These are phyloP conservation scores for Phytopythium boreale DNA, from an alignment of 352 stramenopile species.

Conservation along the genomic window DNA sequence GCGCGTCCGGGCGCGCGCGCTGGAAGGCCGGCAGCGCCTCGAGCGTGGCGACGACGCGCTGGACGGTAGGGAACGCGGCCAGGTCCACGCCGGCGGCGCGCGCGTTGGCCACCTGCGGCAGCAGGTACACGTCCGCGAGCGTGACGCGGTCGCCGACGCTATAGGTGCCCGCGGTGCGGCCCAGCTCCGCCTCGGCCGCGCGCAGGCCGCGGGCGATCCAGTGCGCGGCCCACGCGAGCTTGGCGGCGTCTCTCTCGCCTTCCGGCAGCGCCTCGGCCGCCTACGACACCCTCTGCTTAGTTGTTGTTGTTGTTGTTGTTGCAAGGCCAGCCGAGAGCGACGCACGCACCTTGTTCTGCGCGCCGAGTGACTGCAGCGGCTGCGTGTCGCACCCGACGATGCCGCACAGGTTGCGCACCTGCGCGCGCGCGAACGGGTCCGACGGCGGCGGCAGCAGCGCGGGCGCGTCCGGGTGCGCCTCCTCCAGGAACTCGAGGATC, in stretches of 20 bases:
- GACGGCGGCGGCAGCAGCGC: constrained; percentile 62
- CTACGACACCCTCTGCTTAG: not conserved
- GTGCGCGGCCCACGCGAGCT: constrained; percentile 49
- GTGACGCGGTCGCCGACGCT: constrained; percentile 77
- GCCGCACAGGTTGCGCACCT: constrained; percentile 85
- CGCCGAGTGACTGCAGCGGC: constrained; percentile 87
- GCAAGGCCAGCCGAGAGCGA: too few relatives aligned
- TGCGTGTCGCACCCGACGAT: constrained; percentile 92
- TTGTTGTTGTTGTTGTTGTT: too few relatives aligned
- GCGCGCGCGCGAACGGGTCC: constrained; percentile 61
- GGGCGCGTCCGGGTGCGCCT: constrained; percentile 59
- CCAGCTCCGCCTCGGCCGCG: constrained; percentile 65
- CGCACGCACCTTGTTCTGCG: constrained; percentile 56
- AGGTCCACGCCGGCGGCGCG: constrained; percentile 82
- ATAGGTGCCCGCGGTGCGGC: constrained; percentile 44
- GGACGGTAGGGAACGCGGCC: constrained; percentile 73
- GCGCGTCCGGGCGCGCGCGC: constrained; percentile 55
- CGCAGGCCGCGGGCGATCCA: constrained; percentile 81
- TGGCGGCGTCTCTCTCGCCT: constrained; percentile 43
- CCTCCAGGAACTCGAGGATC: constrained; percentile 94
- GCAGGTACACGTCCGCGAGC: constrained; percentile 87
- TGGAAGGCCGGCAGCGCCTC: constrained; percentile 79
- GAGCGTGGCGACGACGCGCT: constrained; percentile 64
- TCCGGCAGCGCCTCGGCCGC: constrained; percentile 37
- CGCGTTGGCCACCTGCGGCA: constrained; percentile 91